Conservation (phyloP, 306 rosid species). For the Ormosia emarginata region DNA sequence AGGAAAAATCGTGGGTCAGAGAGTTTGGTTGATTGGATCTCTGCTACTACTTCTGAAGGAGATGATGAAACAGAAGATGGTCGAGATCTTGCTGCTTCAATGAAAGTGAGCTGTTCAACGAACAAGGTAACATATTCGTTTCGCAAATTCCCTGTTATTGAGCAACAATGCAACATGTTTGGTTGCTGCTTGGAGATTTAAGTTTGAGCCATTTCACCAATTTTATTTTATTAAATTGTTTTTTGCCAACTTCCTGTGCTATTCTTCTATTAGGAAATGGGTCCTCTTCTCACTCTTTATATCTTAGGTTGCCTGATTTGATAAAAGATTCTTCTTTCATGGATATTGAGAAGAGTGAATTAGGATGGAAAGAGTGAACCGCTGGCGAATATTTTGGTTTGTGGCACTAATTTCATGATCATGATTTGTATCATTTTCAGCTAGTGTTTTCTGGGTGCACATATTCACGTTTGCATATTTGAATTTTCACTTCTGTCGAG, state of each 20-base stretch:
- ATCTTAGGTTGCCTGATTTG: neutral
- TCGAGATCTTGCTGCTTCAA: slow-evolving; percentile 59
- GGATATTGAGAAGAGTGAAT: neutral
- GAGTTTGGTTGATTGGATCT: slow-evolving; percentile 59
- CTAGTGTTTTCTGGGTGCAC: neutral
- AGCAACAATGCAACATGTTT: neutral
- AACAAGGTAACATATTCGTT: slow-evolving; percentile 43
- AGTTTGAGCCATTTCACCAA: neutral
- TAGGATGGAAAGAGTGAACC: neutral
- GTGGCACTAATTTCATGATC: neutral
- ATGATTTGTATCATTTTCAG: neutral
- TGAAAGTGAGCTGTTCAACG: slow-evolving; percentile 53
- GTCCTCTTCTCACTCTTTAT: neutral
- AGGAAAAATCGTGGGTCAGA: slow-evolving; percentile 64
- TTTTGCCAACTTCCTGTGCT: neutral
- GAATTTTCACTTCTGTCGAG: neutral
- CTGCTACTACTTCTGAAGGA: slow-evolving; percentile 73
- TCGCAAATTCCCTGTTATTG: neutral
- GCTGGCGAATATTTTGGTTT: neutral
- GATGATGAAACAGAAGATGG: slow-evolving; percentile 72
- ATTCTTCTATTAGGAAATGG: neutral
- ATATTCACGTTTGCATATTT: neutral
- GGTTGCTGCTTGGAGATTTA: neutral
- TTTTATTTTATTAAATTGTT: neutral
- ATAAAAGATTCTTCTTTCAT: neutral